phyloP scores from a whole-genome alignment of 2,329 filamentous ascomycete species.

The Ceratocystis harringtonii region DNA sequence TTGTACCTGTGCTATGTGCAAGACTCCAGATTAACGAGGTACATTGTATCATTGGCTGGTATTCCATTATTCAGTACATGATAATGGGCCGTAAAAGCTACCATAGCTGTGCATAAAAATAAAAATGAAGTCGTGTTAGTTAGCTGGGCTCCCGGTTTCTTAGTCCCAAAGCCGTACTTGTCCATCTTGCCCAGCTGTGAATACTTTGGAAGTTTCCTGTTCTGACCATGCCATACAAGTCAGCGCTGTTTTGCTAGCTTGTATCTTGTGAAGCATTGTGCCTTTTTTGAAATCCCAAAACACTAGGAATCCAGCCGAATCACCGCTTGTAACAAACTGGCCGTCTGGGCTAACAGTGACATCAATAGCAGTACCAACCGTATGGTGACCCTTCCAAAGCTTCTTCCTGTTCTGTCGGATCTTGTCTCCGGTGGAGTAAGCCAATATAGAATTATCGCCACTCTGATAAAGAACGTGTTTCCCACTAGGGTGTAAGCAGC shows the following conservation, averaged over 20 bases:
- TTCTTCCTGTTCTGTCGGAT: constrained; percentile 98
- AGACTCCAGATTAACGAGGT: too few species aligned
- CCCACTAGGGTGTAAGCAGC: constrained; percentile 68
- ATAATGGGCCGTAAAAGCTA: too few species aligned
- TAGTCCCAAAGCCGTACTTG: constrained; percentile 88
- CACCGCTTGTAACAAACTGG: constrained; percentile 75
- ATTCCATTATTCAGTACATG: too few species aligned
- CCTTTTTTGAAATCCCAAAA: constrained; percentile 99
- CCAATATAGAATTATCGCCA: constrained; percentile 90
- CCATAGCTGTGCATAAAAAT: too few species aligned
- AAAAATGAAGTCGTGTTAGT: too few species aligned
- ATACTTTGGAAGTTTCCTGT: constrained; percentile 91
- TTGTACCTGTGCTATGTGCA: too few species aligned
- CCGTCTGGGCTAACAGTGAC: constrained; percentile 80
- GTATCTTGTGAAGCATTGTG: constrained; percentile 96
- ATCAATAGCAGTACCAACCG: constrained; percentile 83
- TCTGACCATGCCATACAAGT: constrained; percentile 92
- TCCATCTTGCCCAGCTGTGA: constrained; percentile 78
- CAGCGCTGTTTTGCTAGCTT: constrained; percentile 66
- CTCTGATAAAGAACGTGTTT: constrained; percentile 92
- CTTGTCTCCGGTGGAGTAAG: constrained; percentile 86
- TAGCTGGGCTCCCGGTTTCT: background rate
- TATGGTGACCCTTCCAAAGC: constrained; percentile 89
- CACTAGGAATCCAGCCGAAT: constrained; percentile 76
- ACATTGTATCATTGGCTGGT: too few species aligned